Conservation (phyloP, 2,329 filamentous ascomycete genomes). For the Epichloe typhina region DNA sequence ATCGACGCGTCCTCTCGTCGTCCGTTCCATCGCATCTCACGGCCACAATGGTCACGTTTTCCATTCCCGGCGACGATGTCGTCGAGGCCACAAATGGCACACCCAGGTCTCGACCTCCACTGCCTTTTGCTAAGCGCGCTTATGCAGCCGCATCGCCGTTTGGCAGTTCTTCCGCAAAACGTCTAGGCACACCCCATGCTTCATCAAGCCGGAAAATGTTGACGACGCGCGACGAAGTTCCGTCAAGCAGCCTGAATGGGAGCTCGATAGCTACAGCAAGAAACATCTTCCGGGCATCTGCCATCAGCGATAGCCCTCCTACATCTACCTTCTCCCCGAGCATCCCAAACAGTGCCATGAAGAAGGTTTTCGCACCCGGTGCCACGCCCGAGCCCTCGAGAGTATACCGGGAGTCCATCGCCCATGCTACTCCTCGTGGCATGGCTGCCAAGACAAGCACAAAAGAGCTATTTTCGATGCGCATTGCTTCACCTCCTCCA, state of each 20-base stretch:
- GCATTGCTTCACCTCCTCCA: slow-evolving; percentile 42
- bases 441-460: slow-evolving; percentile 35
- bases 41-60: slow-evolving; percentile 24
- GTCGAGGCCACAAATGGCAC: slow-evolving; percentile 20
- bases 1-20: neutral
- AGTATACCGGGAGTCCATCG: slow-evolving; percentile 30
- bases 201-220: slow-evolving; percentile 24
- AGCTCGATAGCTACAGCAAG: slow-evolving; percentile 23
- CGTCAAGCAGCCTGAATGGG: slow-evolving; percentile 22
- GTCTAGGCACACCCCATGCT: slow-evolving; percentile 25
- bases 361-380: slow-evolving; percentile 33
- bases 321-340: slow-evolving; percentile 30
- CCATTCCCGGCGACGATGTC: slow-evolving; percentile 23
- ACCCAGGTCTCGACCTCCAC: slow-evolving; percentile 25
- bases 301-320: slow-evolving; percentile 20
- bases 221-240: slow-evolving; percentile 21
- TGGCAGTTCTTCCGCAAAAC: slow-evolving; percentile 14
- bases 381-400: slow-evolving; percentile 30
- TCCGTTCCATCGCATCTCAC: neutral
- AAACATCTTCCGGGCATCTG: slow-evolving; percentile 30
- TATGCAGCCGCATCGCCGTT: slow-evolving; percentile 26
- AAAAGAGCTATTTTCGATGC: slow-evolving; percentile 43
- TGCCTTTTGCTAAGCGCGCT: slow-evolving; percentile 31
- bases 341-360: slow-evolving; percentile 30
- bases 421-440: slow-evolving; percentile 34